These are phyloP conservation scores for Sonneratia caseolaris DNA, from an alignment of 345 rosid species.

Conservation along the genomic window DNA sequence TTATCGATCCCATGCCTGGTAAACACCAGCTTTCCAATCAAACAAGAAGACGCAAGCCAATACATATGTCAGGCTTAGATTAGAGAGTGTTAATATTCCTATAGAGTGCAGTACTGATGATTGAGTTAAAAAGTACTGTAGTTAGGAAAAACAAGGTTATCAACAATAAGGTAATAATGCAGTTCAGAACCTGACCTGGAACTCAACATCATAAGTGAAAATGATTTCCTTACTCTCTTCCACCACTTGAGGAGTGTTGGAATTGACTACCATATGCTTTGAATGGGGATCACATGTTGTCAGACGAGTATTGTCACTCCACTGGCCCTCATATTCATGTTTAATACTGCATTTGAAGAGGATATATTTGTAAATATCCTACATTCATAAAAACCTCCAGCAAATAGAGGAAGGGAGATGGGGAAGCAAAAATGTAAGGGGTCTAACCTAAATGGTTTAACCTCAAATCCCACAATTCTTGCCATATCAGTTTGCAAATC, in stretches of 20 bases:
- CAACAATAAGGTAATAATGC: background rate
- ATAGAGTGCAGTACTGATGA: background rate
- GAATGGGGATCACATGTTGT: conserved; percentile 79
- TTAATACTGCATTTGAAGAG: conserved; percentile 39
- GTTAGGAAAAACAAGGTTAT: background rate
- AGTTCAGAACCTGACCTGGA: conserved; percentile 44
- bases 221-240: conserved; percentile 63
- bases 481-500: conserved; percentile 65
- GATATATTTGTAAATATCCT: background rate
- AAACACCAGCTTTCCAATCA: background rate
- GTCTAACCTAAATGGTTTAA: conserved; percentile 72
- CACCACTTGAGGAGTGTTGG: conserved; percentile 83
- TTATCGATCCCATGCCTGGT: background rate
- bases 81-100: no score
- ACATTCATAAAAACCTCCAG: background rate
- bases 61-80: background rate
- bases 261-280: conserved; percentile 60
- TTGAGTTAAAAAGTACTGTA: background rate
- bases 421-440: background rate
- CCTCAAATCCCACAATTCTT: conserved; percentile 95
- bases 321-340: conserved; percentile 73
- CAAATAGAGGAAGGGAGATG: background rate
- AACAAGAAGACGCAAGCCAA: background rate
- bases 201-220: conserved; percentile 83
- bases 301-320: conserved; percentile 60